Base-by-base conservation (phyloP, 208 protist species). In the Phytomonas sp. region DNA sequence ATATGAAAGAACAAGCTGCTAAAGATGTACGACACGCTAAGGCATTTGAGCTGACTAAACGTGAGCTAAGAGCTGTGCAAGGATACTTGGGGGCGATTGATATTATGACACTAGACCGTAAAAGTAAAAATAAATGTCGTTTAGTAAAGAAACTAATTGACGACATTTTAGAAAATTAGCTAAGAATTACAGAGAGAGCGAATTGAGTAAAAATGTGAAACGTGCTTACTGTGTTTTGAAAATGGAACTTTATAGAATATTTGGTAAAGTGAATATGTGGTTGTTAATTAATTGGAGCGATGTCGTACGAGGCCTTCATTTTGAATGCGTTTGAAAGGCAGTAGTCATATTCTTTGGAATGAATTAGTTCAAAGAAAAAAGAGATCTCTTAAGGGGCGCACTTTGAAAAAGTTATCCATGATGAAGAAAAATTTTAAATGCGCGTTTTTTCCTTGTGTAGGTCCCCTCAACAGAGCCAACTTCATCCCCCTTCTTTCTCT, bases 81-180 rank as follows among this genome's bases (percentile, higher is more conserved):
- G 78, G 80, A 60, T 73, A 78, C 60, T 68, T 94, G 40, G 64
- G 75, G 6, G 37, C 37, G 33, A 76, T 93, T 28, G 82, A 92
- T 40, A 67, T 76, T n/a, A 63, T 77, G 15, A 40, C 73, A 34
- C 66, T 93, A 9, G 88, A 93, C 66, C 87, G 91, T 40, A 86
- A 84, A 62, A 90, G 67, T 46, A 84, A 83, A 34, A 96, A 93
- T 70, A 83, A 83, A 51, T 68, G 83, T 43, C 86, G 87, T 30
- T 75, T 96, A 28, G 71, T 93, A 23, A 83, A 62, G 61, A 85
- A 83, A 61, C 80, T 96, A 4, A 84, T 96, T 23, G 34, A 33
- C 2, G 13, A 31, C 43, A 20, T 62, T 34, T 26, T 33, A 72
- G 20, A 66, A 34, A 11, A 62, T 31, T n/a, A 43, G 31, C 17